phyloP scores from a whole-genome alignment of 225 moss, liverwort and hornwort genomes.

The Thuidium tamariscinum region DNA sequence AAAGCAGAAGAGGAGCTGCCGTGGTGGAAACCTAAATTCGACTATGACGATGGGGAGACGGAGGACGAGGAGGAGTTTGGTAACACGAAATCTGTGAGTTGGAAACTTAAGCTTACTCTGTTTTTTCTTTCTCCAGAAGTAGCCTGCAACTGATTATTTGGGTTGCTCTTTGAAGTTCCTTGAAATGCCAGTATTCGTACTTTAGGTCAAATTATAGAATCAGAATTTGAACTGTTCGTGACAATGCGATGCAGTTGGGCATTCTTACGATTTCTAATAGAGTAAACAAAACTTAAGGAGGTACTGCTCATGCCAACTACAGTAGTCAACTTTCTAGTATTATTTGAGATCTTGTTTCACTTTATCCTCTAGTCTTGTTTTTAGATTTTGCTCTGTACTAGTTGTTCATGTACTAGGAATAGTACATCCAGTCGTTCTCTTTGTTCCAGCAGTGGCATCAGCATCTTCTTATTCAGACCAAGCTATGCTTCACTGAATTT shows the following conservation, averaged over 20 bases:
- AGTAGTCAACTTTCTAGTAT: neutral
- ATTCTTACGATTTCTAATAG: neutral
- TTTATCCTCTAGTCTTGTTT: neutral
- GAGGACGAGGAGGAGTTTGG: constrained; percentile 3
- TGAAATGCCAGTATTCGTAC: neutral
- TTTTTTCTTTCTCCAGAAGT: neutral
- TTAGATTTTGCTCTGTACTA: neutral
- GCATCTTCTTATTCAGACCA: neutral
- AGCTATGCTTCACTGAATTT: neutral
- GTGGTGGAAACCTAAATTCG: constrained; percentile 25
- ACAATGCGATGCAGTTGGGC: neutral
- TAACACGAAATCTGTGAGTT: constrained; percentile 9
- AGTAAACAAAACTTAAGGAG: neutral
- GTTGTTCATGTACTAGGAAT: neutral
- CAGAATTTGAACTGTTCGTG: neutral
- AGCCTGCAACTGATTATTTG: neutral
- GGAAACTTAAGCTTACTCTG: neutral
- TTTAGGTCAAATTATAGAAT: neutral
- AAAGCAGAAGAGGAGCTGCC: constrained; percentile 9
- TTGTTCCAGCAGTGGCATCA: neutral
- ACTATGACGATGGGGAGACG: constrained; percentile 13
- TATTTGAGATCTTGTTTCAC: too few relatives aligned
- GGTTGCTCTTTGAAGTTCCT: neutral
- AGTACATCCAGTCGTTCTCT: neutral
- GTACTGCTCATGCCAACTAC: neutral